Evolutionary conservation across 768 basidiomycete species (phyloP).

Genomic region (Lentinus brumalis): DNA sequence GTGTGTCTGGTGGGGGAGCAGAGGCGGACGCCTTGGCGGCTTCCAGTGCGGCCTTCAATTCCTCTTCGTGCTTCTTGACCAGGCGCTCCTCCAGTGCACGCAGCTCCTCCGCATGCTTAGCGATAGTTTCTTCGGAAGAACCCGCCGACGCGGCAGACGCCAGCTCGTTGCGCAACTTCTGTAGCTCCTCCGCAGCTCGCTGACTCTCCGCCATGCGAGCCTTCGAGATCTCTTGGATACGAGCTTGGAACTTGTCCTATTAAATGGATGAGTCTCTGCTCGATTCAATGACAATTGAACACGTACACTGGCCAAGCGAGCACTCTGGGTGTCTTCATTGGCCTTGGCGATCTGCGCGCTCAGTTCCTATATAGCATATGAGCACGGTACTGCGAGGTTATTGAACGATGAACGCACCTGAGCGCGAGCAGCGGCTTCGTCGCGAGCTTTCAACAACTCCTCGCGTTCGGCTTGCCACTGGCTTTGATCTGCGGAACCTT

Average conservation of each 20-base stretch:
- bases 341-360: conserved; percentile 26
- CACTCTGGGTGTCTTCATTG: conserved; percentile 24
- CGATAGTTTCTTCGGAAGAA: conserved; percentile 41
- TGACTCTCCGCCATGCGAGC: conserved; percentile 51
- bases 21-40: conserved; percentile 41
- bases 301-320: conserved; percentile 28
- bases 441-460: conserved; percentile 57
- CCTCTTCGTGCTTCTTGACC: conserved; percentile 51
- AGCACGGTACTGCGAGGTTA: neutral
- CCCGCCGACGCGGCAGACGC: conserved; percentile 30
- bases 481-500: conserved; percentile 29
- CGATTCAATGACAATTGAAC: neutral
- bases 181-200: conserved; percentile 55
- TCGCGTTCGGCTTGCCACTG: conserved; percentile 64
- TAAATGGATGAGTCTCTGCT: neutral
- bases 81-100: conserved; percentile 55
- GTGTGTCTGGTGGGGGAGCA: conserved; percentile 36
- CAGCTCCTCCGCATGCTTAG: conserved; percentile 64
- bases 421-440: conserved; percentile 58
- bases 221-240: conserved; percentile 55
- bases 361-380: conserved; percentile 17
- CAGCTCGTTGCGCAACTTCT: conserved; percentile 53
- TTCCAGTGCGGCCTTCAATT: conserved; percentile 55
- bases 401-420: conserved; percentile 44
- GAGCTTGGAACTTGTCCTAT: conserved; percentile 65